A percentile compares a stretch with the other conserved stretches of the same genome.
phyloP scores from a whole-genome alignment of 805 yeast genomes.

The Metschnikowia corniflorae region DNA sequence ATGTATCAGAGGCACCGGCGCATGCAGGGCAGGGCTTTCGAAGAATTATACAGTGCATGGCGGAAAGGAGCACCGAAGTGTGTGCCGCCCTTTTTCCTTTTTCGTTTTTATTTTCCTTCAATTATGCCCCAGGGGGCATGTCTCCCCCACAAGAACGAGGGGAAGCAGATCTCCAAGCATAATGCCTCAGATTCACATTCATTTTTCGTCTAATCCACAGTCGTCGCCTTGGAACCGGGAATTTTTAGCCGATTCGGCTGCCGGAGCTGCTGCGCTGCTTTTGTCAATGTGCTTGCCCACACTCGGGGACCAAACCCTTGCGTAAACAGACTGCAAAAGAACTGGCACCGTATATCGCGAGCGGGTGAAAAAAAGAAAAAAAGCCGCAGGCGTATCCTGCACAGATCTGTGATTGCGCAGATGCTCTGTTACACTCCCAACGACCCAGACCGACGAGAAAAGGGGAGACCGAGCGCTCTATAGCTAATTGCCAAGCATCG shows the following conservation, averaged over 20 bases:
- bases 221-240: too few relatives aligned
- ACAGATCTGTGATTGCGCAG: too few relatives aligned
- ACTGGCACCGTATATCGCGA: neutral
- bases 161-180: neutral
- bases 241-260: too few relatives aligned
- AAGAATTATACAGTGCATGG: slow-evolving; percentile 9
- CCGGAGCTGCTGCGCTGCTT: too few relatives aligned
- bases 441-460: too few relatives aligned
- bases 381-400: too few relatives aligned
- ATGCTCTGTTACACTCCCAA: too few relatives aligned
- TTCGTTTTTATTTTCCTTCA: slow-evolving; percentile 1
- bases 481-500: neutral
- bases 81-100: slow-evolving; percentile 9
- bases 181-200: too few relatives aligned
- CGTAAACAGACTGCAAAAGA: slow-evolving; percentile 6
- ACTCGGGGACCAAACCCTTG: slow-evolving; percentile 9
- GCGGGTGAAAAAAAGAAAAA: too few relatives aligned
- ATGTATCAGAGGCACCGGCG: slow-evolving; percentile 7
- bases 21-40: slow-evolving; percentile 9
- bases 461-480: too few relatives aligned
- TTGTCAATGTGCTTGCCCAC: too few relatives aligned
- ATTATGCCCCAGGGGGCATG: slow-evolving; percentile 4
- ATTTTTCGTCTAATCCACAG: too few relatives aligned
- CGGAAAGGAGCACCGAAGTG: slow-evolving; percentile 3
- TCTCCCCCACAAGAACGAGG: slow-evolving; percentile 2